Conservation (phyloP, 192 early-diverging fungal species). For the Jimgerdemannia lactiflua region DNA sequence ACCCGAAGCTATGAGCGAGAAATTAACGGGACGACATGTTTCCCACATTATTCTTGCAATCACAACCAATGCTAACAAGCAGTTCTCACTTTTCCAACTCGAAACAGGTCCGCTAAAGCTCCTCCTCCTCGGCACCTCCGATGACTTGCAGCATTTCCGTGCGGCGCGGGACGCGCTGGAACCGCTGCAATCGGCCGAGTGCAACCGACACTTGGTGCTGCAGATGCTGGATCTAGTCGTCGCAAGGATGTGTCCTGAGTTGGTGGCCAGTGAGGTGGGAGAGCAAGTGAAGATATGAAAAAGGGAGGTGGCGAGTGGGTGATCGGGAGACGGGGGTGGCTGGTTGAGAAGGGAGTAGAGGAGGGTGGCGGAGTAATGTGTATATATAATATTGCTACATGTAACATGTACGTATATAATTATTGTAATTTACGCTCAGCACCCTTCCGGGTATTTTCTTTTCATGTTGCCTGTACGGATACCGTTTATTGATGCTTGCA, state of each 20-base stretch:
- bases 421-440: not conserved
- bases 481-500: no score
- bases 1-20: not conserved
- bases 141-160: slow-evolving; percentile 28
- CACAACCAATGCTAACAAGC: not conserved
- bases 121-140: slow-evolving; percentile 20
- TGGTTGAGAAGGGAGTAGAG: not conserved
- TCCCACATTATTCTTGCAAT: not conserved
- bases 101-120: slow-evolving; percentile 12
- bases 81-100: not conserved
- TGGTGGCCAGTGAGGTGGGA: not conserved
- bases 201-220: slow-evolving; percentile 51
- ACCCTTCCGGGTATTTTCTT: not conserved
- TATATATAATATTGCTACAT: not conserved
- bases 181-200: slow-evolving; percentile 43
- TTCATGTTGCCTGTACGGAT: not conserved
- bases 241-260: slow-evolving; percentile 40
- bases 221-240: slow-evolving; percentile 41
- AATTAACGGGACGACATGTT: not conserved
- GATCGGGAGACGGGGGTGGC: not conserved
- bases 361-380: not conserved
- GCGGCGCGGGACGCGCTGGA: slow-evolving; percentile 34
- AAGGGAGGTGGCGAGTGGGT: not conserved
- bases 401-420: not conserved
- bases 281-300: not conserved